Percentiles rank a stretch among this genome's conserved stretches.
Evolutionary conservation across 2,329 filamentous ascomycete species (phyloP).

Genomic region (Claviceps citrina): DNA sequence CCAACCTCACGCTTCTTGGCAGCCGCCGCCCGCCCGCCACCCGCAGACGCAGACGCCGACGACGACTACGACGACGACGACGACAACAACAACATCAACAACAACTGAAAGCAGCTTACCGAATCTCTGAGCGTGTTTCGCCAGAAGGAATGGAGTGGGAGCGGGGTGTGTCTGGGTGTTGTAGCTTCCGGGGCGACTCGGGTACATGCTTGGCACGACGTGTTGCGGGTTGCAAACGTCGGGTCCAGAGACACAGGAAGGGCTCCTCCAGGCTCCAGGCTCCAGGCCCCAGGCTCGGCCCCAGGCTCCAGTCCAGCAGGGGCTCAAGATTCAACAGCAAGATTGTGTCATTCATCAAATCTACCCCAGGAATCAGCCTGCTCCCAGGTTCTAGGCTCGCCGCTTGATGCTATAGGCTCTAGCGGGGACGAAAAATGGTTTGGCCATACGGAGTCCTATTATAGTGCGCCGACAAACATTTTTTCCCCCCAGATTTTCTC

Average conservation of each 20-base stretch:
- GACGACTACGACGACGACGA: neutral
- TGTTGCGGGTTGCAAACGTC: neutral
- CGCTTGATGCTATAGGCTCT: no score
- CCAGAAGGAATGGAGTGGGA: no score
- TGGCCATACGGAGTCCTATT: no score
- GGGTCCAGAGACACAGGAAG: neutral
- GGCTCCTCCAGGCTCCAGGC: neutral
- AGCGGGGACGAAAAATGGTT: no score
- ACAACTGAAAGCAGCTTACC: neutral
- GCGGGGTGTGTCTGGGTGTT: no score
- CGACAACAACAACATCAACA: no score
- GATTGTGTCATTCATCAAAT: neutral
- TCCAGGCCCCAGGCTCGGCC: no score
- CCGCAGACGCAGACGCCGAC: neutral
- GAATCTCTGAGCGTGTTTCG: no score
- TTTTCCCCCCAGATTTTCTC: no score
- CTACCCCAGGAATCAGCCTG: neutral
- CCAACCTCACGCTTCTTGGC: neutral
- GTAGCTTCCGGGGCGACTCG: no score
- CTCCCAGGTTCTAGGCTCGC: no score
- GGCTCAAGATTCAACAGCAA: neutral
- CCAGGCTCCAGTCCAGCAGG: neutral
- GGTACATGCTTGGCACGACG: neutral
- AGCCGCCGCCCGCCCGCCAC: neutral
- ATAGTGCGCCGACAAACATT: no score